Percentiles rank a stretch among this genome's conserved stretches.
Conservation (phyloP, 768 basidiomycete genomes). For the Pulveroboletus sp. region DNA sequence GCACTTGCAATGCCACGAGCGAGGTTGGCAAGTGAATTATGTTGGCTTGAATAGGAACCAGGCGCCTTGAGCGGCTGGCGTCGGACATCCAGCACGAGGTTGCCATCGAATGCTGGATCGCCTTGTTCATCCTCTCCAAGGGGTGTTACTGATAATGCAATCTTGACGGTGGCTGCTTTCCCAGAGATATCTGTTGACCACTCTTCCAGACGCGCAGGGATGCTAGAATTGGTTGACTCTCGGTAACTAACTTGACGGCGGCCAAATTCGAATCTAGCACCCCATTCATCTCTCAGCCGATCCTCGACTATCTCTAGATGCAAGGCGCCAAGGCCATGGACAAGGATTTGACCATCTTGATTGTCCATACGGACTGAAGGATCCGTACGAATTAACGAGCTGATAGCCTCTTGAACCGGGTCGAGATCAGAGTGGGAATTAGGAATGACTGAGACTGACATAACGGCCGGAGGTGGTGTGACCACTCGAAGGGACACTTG, state of each 20-base stretch:
- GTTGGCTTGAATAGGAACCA: conserved; percentile 40
- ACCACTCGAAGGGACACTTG: conserved; percentile 55
- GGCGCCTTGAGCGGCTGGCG: conserved; percentile 51
- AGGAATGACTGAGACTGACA: conserved; percentile 79
- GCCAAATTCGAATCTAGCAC: conserved; percentile 72
- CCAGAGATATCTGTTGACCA: conserved; percentile 67
- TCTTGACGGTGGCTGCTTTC: conserved; percentile 43
- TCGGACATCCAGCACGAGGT: conserved; percentile 56
- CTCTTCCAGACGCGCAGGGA: conserved; percentile 31
- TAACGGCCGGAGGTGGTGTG: conserved; percentile 74
- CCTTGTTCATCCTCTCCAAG: conserved; percentile 53
- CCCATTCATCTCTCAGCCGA: conserved; percentile 78
- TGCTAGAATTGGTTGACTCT: conserved; percentile 41
- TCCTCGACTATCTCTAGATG: conserved; percentile 88
- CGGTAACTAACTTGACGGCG: conserved; percentile 76
- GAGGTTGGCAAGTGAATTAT: conserved; percentile 48
- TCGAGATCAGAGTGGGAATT: conserved; percentile 73
- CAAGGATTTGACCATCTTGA: conserved; percentile 78
- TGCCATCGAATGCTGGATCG: conserved; percentile 72
- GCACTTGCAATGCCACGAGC: conserved; percentile 66
- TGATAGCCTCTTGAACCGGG: conserved; percentile 72
- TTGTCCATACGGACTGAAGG: conserved; percentile 79
- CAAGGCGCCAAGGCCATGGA: conserved; percentile 79
- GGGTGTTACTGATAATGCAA: conserved; percentile 53
- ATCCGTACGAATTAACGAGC: conserved; percentile 74